Conservation (phyloP, 1,284 basidiomycete species). For the Papiliotrema fonsecae region DNA sequence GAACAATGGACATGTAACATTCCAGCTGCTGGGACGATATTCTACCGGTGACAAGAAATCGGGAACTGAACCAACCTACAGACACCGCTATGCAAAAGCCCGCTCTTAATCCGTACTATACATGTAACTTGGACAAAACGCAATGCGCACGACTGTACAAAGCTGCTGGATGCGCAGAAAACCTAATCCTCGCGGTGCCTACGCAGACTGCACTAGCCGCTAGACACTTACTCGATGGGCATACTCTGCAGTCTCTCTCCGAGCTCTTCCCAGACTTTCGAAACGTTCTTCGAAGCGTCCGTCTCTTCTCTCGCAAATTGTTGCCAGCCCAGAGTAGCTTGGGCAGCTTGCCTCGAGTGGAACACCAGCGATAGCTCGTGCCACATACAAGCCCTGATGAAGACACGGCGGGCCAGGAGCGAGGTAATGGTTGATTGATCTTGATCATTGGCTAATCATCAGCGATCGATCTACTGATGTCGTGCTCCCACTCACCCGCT, state of each 20-base stretch:
- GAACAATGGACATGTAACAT: no score
- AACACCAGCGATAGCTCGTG: slow-evolving; percentile 81
- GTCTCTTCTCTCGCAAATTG: slow-evolving; percentile 67
- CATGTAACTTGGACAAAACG: no score
- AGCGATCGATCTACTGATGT: slow-evolving; percentile 1
- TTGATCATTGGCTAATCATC: slow-evolving; percentile 47
- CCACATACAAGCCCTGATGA: slow-evolving; percentile 85
- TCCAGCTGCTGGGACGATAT: no score
- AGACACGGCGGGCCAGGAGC: slow-evolving; percentile 67
- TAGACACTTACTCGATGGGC: slow-evolving; percentile 65
- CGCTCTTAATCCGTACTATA: no score
- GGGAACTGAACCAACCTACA: no score
- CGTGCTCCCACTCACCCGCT: slow-evolving; percentile 19
- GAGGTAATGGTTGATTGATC: slow-evolving; percentile 55
- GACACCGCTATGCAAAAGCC: no score
- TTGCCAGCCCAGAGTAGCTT: slow-evolving; percentile 68
- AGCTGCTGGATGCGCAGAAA: no score
- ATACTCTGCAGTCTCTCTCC: slow-evolving; percentile 66
- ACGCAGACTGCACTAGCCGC: no score
- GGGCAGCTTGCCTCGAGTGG: slow-evolving; percentile 78
- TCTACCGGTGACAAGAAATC: no score
- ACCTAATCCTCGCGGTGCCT: no score
- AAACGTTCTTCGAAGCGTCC: slow-evolving; percentile 59
- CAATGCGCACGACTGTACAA: no score
- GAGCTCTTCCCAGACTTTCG: slow-evolving; percentile 67